phyloP scores from a whole-genome alignment of 352 stramenopile species.

The Globisporangium acanthophoron region DNA sequence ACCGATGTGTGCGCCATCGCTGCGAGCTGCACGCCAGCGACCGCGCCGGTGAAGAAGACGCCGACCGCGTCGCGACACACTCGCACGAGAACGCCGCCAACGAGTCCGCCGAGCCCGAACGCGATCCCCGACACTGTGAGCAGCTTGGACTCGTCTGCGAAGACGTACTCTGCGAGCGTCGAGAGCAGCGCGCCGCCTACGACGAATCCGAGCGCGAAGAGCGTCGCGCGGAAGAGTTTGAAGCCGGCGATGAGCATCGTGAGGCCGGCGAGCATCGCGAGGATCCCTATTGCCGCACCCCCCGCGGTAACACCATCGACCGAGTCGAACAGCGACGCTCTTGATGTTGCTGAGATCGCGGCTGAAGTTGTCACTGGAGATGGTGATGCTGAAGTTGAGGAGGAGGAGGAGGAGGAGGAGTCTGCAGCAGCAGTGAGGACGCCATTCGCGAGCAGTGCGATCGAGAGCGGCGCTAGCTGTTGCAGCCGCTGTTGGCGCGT shows the following conservation, averaged over 20 bases:
- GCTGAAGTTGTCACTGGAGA: constrained; percentile 8
- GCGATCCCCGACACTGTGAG: constrained; percentile 40
- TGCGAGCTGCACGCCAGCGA: constrained; percentile 34
- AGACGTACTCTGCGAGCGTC: constrained; percentile 26
- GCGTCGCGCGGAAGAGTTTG: constrained; percentile 45
- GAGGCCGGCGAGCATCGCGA: constrained; percentile 35
- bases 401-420: neutral
- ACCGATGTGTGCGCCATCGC: constrained; percentile 43
- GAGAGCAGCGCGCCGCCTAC: constrained; percentile 39
- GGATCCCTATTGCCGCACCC: constrained; percentile 20
- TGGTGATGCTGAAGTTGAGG: neutral
- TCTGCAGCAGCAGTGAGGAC: neutral
- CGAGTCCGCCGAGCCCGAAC: constrained; percentile 41
- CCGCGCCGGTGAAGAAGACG: constrained; percentile 48
- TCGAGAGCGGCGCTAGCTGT: neutral
- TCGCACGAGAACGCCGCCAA: constrained; percentile 37
- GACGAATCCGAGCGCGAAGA: constrained; percentile 52
- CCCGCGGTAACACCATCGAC: constrained; percentile 28
- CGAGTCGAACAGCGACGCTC: constrained; percentile 30
- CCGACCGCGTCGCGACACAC: constrained; percentile 33
- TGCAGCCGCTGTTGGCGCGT: neutral
- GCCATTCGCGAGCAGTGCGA: neutral
- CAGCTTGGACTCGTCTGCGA: constrained; percentile 31
- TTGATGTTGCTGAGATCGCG: constrained; percentile 17
- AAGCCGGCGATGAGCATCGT: constrained; percentile 35